Evolutionary conservation across 768 basidiomycete genomes (phyloP).

Genomic region (Dictyophora rubrovolvata): DNA sequence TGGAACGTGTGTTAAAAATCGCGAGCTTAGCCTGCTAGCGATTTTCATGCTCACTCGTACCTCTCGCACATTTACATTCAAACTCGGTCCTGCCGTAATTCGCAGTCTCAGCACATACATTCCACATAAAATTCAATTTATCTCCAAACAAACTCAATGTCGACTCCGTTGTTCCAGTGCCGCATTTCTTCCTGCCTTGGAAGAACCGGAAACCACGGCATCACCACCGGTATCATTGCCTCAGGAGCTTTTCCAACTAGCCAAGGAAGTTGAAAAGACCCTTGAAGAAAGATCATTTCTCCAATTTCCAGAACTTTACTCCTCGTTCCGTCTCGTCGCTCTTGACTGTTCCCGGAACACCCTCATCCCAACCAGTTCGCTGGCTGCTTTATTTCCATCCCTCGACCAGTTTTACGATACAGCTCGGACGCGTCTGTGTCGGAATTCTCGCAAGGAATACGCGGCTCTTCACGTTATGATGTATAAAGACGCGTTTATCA

Average conservation of each 20-base stretch:
- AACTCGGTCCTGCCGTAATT: background rate
- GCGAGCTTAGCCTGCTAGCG: background rate
- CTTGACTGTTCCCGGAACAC: background rate
- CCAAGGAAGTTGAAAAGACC: background rate
- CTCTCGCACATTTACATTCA: background rate
- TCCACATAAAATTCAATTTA: too few relatives aligned
- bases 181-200: background rate
- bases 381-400: background rate
- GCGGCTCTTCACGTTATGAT: background rate
- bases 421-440: background rate
- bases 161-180: too few relatives aligned
- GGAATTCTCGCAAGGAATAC: background rate
- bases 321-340: background rate
- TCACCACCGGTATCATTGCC: background rate
- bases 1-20: background rate
- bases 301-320: background rate
- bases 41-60: background rate
- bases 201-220: background rate
- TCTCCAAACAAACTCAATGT: too few relatives aligned
- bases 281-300: background rate
- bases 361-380: background rate
- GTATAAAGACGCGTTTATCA: background rate
- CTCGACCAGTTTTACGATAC: background rate
- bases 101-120: background rate
- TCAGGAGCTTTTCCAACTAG: background rate